Evolutionary conservation across 1,284 basidiomycete species (phyloP).

Genomic region (Exsudoporus floridanus): DNA sequence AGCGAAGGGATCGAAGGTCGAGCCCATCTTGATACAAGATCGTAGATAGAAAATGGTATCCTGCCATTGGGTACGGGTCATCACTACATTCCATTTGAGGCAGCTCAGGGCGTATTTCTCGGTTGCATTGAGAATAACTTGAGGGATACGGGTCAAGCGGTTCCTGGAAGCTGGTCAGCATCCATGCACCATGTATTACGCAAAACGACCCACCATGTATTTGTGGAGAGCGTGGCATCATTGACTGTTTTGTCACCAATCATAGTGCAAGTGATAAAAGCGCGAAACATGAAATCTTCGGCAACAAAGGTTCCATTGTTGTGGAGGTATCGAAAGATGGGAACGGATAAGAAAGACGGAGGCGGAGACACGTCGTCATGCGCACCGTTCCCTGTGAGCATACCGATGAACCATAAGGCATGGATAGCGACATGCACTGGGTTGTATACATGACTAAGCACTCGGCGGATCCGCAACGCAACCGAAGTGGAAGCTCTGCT

Average conservation of each 20-base stretch:
- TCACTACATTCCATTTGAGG: constrained; percentile 31
- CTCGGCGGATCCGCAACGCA: constrained; percentile 22
- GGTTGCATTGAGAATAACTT: constrained; percentile 30
- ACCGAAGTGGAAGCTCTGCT: constrained; percentile 4
- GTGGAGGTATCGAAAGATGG: constrained; percentile 33
- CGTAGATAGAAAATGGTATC: constrained; percentile 26
- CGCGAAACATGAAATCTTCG: constrained; percentile 38
- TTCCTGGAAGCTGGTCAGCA: constrained; percentile 26
- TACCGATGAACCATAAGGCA: constrained; percentile 50
- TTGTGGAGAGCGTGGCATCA: constrained; percentile 47
- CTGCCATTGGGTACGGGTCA: constrained; percentile 30
- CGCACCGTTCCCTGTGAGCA: constrained; percentile 16
- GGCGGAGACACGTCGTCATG: constrained; percentile 1
- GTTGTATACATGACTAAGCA: constrained; percentile 24
- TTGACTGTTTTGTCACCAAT: constrained; percentile 59
- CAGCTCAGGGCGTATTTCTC: constrained; percentile 31
- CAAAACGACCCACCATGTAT: constrained; percentile 40
- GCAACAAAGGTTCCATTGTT: constrained; percentile 28
- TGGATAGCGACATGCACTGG: constrained; percentile 41
- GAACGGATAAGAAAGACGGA: constrained; percentile 28
- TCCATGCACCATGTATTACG: neutral
- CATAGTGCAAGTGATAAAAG: constrained; percentile 49
- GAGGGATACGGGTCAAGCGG: constrained; percentile 31
- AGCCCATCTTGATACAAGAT: constrained; percentile 32
- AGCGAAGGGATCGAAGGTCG: constrained; percentile 29